Evolutionary conservation across 2,329 filamentous ascomycete species (phyloP), one percentile per base, ranked within the genome.

Genomic region (Claviceps paspali): DNA sequence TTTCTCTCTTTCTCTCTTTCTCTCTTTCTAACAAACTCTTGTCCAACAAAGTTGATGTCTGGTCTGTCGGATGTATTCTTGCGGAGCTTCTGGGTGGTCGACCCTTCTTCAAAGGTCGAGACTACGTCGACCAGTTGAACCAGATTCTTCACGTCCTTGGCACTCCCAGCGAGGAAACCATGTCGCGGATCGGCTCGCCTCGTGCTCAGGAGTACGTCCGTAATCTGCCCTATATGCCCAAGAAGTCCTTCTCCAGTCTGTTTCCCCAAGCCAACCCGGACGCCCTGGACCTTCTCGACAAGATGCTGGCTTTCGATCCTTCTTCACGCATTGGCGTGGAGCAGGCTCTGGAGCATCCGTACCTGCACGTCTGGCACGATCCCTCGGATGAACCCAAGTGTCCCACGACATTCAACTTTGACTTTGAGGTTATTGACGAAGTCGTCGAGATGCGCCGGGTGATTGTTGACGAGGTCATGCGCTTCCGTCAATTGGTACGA

Each of bases 101-200:
- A 42, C 91, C 91, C 30, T 98, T 98, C 71, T 96, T 98, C 73
- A 98, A 98, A 65, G 91, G 91, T 41, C 83, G 91, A 44, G 91
- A 98, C 65, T 98, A 98, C 54, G 91, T 98, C 60, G 91, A 98
- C 63, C 91, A 98, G 67, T 76, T 98, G 47, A 98, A 98, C 70
- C 91, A 98, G 64, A 98, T 98, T 54, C 73, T 98, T 39, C 87
- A 96, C 67, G 95, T 93, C 57, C 80, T 98, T 38, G 91, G 91
- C 45, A 98, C 88, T 2, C 91, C 91, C 29, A 93, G 88, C 54
- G 88, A 96, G 60, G 85, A 93, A 57, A 98, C 91, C 0, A 72
- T 98, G 15, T 79, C 76, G 19, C 83, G 91, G 46, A 98, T 98
- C 54, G 91, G 91, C 38, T 95, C 87, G 4, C 86, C 86, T 9